Evolutionary conservation across 495 filamentous ascomycete genomes (phyloP).

Genomic region (Tuber aestivum): DNA sequence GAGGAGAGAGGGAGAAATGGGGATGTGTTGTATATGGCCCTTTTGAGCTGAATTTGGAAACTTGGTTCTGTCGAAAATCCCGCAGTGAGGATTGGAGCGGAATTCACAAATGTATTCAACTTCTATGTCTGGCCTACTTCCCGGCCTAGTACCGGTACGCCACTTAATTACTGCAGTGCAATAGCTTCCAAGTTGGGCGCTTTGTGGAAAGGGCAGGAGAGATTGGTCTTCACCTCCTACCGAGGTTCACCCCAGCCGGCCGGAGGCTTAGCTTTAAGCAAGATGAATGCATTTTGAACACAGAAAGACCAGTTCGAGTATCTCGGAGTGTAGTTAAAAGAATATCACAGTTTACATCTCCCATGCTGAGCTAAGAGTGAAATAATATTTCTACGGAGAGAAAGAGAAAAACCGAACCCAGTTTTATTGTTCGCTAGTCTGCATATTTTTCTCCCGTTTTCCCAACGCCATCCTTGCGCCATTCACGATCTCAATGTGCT

Average conservation of each 20-base stretch:
- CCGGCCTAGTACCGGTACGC: too few relatives aligned
- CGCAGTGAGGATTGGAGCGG: too few relatives aligned
- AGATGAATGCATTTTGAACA: background rate
- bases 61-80: too few relatives aligned
- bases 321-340: background rate
- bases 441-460: constrained; percentile 46
- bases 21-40: too few relatives aligned
- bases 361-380: background rate
- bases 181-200: background rate
- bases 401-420: background rate
- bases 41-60: too few relatives aligned
- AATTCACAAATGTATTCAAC: too few relatives aligned
- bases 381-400: background rate
- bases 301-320: background rate
- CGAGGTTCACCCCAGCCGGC: background rate
- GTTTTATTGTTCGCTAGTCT: constrained; percentile 16
- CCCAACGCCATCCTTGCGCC: constrained; percentile 56
- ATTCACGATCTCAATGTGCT: constrained; percentile 65
- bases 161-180: too few relatives aligned
- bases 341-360: background rate
- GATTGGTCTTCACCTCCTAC: background rate
- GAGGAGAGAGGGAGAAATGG: too few relatives aligned
- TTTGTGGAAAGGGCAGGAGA: background rate
- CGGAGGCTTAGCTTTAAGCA: background rate
- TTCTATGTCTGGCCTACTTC: too few relatives aligned